Base-by-base conservation (phyloP, 345 rosid genomes). In the Aquilaria sinensis region DNA sequence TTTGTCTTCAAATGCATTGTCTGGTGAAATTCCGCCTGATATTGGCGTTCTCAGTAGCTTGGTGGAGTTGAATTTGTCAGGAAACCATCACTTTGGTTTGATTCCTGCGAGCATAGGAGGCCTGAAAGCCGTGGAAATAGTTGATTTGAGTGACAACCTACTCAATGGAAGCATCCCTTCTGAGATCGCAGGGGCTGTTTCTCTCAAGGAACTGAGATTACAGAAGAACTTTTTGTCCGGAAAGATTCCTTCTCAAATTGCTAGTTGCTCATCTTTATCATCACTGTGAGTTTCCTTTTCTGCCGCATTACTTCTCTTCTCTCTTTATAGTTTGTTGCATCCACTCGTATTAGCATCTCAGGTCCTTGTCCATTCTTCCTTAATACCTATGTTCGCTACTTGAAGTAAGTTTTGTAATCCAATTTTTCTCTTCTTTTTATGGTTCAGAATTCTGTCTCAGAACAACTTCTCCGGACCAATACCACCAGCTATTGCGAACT, bases 111-210 rank as follows among this genome's bases (percentile, higher is more conserved):
- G 71, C 64, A 63, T 90, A 53, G 91, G 97, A 32, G 75, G 56
- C 16, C 43, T 85, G 62, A 82, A 72, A 69, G 55, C 66, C 58
- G 63, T 56, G 8, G 53, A 65, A 56, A 53, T 69, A 72, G 73
- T 90, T 77, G 97, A 90, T 77, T 72, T 90, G 34, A 82, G 97
- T 72, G 23, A 29, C 60, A 90, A 90, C 71, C 66, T 54, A 70
- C 70, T 90, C 43, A 82, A 85, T 56, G 96, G 90, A 47, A 82
- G 82, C 58, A 60, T 90, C 68, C 96, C 97, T 58, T 70, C 63
- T 29, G 81, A 76, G 52, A 77, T 89, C 23, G 96, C 88, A 34
- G 85, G 78, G 63, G 85, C 83, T 12, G 57, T 60, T 68, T 80
- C 83, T 3, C 71, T 89, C 31, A 79, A 70, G 74, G 75, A 77